Base-by-base conservation (phyloP, 148 eudicot genomes). In the Vaccinium corymbosum region DNA sequence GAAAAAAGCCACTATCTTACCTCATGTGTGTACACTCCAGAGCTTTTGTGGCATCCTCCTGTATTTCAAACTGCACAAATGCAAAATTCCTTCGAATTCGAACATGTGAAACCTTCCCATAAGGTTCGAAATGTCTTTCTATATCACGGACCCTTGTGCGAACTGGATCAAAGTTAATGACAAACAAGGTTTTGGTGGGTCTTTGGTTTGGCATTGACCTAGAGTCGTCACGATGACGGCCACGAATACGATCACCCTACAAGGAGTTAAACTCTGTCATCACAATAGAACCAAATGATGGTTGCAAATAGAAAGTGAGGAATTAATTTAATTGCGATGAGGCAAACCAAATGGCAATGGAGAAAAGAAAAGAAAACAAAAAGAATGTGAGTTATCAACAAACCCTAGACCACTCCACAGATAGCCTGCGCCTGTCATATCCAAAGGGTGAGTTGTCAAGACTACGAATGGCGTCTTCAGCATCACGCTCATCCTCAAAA, bases 371-470 rank as follows among this genome's bases (percentile, higher is more conserved):
- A 29, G n/a, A 81, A 51, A 53, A 78, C 55, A 49, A 25, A 61
- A 70, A 76, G 7, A 32, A 78, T 35, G 70, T 20, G 14, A 19
- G 32, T 12, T 62, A 70, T 8, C 68, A 82, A 80, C 77, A 19
- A 85, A 96, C 99, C 97, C 88, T 92, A 22, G 99, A 95, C 99
- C 99, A 96, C 87, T 96, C 99, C 83, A 96, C 97, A 0, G 99
- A 94, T 78, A 96, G 83, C 78, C 84, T 90, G 68, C 97, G 98
- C 89, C 89, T 92, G 87, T 92, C 98, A 84, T 87, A 87, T 17
- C 99, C 99, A 89, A 96, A 96, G n/a, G 99, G 92, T 49, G 80
- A 76, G 76, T 90, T 88, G 90, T 96, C 97, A 84, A 96, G 95
- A 85, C 85, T 85, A 81, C 92, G 93, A 83, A 96, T 92, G 46